phyloP scores from a whole-genome alignment of 2,329 filamentous ascomycete genomes.

The Neopestalotiopsis sp. region DNA sequence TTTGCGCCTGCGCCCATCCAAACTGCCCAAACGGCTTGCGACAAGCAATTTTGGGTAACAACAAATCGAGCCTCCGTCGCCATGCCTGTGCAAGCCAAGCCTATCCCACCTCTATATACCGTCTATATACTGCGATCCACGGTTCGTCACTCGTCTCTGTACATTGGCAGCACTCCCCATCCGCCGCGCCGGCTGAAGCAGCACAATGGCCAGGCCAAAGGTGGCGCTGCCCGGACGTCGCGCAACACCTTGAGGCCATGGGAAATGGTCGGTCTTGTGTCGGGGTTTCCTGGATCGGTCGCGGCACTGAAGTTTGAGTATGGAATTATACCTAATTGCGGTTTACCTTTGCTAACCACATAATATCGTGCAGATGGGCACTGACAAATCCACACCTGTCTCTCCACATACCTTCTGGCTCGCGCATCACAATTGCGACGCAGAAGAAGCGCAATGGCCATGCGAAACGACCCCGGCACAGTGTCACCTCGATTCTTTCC shows the following conservation, averaged over 20 bases:
- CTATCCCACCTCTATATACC: constrained; percentile 87
- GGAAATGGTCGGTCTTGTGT: constrained; percentile 87
- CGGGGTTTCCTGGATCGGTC: constrained; percentile 85
- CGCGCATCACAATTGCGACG: constrained; percentile 61
- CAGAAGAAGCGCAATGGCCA: constrained; percentile 57
- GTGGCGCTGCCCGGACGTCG: constrained; percentile 81
- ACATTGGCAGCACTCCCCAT: constrained; percentile 92
- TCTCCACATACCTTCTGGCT: constrained; percentile 72
- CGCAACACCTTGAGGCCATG: constrained; percentile 75
- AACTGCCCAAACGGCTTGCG: background rate
- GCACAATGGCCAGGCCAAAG: constrained; percentile 85
- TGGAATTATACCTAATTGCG: constrained; percentile 7
- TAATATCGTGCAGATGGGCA: constrained; percentile 72
- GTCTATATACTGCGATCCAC: constrained; percentile 92
- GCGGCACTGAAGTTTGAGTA: constrained; percentile 95
- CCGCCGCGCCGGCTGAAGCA: constrained; percentile 84
- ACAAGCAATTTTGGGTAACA: background rate
- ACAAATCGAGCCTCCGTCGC: constrained; percentile 13
- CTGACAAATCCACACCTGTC: constrained; percentile 86
- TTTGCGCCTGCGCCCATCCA: no score
- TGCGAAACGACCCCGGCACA: constrained; percentile 61
- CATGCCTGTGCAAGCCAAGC: constrained; percentile 53
- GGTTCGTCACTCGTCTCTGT: constrained; percentile 72
- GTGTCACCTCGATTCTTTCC: constrained; percentile 71
- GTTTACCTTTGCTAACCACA: background rate